Conservation (phyloP, 257 asterid species). For the Lycium barbarum region DNA sequence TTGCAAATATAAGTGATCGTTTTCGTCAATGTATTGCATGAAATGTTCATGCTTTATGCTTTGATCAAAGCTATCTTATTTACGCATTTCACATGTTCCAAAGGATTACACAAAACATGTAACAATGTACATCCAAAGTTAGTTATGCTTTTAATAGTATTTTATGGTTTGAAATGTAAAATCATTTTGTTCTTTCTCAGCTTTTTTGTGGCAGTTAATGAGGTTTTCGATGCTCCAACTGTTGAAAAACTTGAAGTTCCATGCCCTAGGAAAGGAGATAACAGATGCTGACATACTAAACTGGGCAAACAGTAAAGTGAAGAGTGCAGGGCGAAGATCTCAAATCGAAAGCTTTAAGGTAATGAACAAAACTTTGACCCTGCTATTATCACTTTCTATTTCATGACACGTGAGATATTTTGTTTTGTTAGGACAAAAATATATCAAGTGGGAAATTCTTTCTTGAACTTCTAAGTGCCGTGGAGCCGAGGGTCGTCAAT, state of each 20-base stretch:
- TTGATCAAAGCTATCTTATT: neutral
- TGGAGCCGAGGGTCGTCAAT: constrained; percentile 91
- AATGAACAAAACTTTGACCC: constrained; percentile 16
- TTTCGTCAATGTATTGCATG: neutral
- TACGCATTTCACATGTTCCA: neutral
- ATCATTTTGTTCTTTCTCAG: constrained; percentile 41
- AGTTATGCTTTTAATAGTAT: neutral
- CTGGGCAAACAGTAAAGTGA: constrained; percentile 77
- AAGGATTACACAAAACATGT: neutral
- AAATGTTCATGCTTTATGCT: neutral
- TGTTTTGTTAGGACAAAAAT: constrained; percentile 58
- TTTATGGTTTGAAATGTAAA: neutral
- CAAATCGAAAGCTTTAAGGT: constrained; percentile 96
- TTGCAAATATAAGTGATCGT: neutral
- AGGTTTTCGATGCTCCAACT: constrained; percentile 89
- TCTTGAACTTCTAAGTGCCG: constrained; percentile 76
- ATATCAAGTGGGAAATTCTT: constrained; percentile 79
- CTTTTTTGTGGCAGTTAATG: constrained; percentile 93
- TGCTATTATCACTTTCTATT: constrained; percentile 7
- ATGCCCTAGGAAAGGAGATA: constrained; percentile 74
- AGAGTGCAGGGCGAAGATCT: constrained; percentile 56
- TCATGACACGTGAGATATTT: neutral
- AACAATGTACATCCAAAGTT: neutral
- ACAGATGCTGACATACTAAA: constrained; percentile 68
- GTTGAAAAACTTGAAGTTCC: constrained; percentile 69